These are phyloP conservation scores for Saitozyma sp. DNA, from an alignment of 768 basidiomycete species.

Conservation along the genomic window DNA sequence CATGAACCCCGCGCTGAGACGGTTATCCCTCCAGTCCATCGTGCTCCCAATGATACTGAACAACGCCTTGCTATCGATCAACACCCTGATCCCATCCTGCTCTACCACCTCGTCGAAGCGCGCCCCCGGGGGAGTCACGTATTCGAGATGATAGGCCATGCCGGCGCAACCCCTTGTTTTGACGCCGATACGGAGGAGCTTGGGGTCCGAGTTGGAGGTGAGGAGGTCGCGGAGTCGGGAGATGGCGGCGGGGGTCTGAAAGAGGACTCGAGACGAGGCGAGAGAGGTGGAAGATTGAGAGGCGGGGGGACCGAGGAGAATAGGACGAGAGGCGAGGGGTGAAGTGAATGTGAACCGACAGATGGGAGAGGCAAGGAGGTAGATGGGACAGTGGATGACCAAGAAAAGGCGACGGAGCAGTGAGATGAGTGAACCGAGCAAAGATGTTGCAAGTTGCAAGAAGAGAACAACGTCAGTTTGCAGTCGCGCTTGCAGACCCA, in stretches of 20 bases:
- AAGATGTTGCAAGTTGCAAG: too few relatives aligned
- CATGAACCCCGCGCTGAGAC: constrained; percentile 61
- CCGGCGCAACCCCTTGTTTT: constrained; percentile 97
- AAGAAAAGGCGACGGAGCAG: too few relatives aligned
- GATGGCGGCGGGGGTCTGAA: constrained; percentile 77
- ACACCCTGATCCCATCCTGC: constrained; percentile 88
- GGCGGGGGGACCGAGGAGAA: not conserved
- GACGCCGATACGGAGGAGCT: constrained; percentile 90
- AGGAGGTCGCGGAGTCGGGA: constrained; percentile 70
- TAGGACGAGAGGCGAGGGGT: constrained; percentile 6
- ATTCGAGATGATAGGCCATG: constrained; percentile 85
- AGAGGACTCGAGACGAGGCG: too few relatives aligned
- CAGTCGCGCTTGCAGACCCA: too few relatives aligned
- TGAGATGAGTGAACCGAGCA: too few relatives aligned
- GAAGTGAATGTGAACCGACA: too few relatives aligned
- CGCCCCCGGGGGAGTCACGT: constrained; percentile 68
- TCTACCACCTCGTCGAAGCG: constrained; percentile 95
- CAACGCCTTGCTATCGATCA: constrained; percentile 94
- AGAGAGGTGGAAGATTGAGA: too few relatives aligned
- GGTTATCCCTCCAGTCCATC: constrained; percentile 98
- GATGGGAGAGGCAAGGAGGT: too few relatives aligned
- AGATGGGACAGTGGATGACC: too few relatives aligned
- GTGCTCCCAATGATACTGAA: constrained; percentile 98
- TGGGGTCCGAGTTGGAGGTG: constrained; percentile 70
- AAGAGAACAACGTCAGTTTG: too few relatives aligned